phyloP scores from a whole-genome alignment of 23 red algal genomes.

The Chondrus crispus region DNA sequence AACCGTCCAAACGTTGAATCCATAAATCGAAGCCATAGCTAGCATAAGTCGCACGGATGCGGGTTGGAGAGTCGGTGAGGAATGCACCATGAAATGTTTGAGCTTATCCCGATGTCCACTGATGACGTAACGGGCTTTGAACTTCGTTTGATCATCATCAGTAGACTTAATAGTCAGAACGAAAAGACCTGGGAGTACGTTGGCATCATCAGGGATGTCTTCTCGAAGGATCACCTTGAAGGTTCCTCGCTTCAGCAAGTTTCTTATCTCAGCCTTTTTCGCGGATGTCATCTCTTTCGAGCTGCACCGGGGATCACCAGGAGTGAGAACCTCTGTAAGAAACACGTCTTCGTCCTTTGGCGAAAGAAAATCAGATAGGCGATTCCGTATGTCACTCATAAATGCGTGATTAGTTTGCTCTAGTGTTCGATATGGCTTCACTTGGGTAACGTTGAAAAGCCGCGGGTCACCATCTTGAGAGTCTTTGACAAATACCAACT shows the following conservation, averaged over 20 bases:
- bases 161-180: background rate
- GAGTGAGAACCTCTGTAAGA: too few species aligned
- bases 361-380: background rate
- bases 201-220: background rate
- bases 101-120: background rate
- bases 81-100: slow-evolving; percentile 30
- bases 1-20: slow-evolving; percentile 1
- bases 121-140: slow-evolving; percentile 9
- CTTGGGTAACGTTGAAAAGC: background rate
- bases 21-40: background rate
- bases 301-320: too few species aligned
- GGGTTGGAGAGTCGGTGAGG: slow-evolving; percentile 1
- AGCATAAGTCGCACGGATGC: background rate
- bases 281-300: background rate
- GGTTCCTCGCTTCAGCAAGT: background rate
- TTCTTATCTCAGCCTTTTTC: background rate
- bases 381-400: background rate
- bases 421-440: background rate
- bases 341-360: too few species aligned
- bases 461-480: background rate
- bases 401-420: background rate
- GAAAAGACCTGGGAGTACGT: background rate
- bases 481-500: background rate
- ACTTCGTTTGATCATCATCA: background rate
- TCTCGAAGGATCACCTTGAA: background rate